Conservation (phyloP, 2,329 filamentous ascomycete species). For the Ceratocystis lukuohia region DNA sequence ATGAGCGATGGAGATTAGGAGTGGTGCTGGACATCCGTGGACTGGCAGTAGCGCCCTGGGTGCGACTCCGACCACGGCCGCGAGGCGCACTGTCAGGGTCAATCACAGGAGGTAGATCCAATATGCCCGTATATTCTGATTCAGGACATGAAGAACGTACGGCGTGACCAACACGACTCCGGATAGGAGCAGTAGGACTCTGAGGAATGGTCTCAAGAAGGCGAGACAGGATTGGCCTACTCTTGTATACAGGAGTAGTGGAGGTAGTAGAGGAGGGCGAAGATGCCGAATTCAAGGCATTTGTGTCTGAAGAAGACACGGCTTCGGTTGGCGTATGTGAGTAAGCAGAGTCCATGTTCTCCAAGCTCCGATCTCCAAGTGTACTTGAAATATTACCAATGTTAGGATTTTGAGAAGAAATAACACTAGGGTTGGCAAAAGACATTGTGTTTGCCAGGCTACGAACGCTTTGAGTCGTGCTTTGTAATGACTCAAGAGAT, state of each 20-base stretch:
- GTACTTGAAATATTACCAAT: slow-evolving; percentile 11
- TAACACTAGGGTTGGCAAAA: neutral
- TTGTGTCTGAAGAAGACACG: slow-evolving; percentile 12
- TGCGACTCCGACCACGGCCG: slow-evolving; percentile 15
- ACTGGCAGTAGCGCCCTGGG: slow-evolving; percentile 13
- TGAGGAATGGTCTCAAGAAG: slow-evolving; percentile 19
- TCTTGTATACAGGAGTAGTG: slow-evolving; percentile 9
- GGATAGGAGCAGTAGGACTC: slow-evolving; percentile 15
- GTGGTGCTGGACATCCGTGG: slow-evolving; percentile 1
- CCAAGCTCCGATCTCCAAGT: slow-evolving; percentile 11
- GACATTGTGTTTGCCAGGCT: slow-evolving; percentile 2
- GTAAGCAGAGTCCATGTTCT: neutral
- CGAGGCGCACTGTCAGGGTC: slow-evolving; percentile 14
- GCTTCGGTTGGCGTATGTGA: slow-evolving; percentile 9
- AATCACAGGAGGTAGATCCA: slow-evolving; percentile 16
- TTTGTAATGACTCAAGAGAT: slow-evolving; percentile 17
- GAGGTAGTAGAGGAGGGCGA: slow-evolving; percentile 6
- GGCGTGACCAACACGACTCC: neutral
- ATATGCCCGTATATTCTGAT: slow-evolving; percentile 1
- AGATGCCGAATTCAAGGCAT: neutral
- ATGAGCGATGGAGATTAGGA: slow-evolving; percentile 8
- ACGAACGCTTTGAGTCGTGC: slow-evolving; percentile 10
- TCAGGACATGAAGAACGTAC: neutral
- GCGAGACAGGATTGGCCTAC: slow-evolving; percentile 15
- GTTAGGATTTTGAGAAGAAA: neutral